Evolutionary conservation across 305 asterid genomes (phyloP), one percentile per base, ranked within the genome.

Genomic region (Fraxinus nigra): DNA sequence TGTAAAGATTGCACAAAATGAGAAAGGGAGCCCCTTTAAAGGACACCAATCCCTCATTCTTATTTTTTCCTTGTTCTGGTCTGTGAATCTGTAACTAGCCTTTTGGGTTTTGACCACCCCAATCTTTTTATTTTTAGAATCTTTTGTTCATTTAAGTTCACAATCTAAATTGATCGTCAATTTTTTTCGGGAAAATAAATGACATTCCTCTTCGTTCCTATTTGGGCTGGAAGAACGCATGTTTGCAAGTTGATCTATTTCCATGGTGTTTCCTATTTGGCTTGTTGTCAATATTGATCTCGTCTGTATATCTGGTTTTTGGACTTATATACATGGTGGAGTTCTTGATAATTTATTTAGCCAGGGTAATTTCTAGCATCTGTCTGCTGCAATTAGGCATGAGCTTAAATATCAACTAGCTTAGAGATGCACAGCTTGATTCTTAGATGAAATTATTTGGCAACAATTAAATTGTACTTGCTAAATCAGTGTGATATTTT

Each of bases 201-300:
- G 32, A 8, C 72, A 63, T 24, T 24, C 72, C 32, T 28, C 74
- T 26, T 0, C n/a, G n/a, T 61, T 20, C 69, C 70, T 61, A 6
- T 20, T 54, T 9, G 30, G 46, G 7, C 9, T 63, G 30, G 13
- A 10, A 65, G 54, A 7, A 82, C 79, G 84, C 83, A 85, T 85
- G 78, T 82, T 82, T 84, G 83, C 86, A 79, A 85, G 86, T 80
- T 77, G 75, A 85, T 51, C 72, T 14, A 37, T 32, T 74, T 13
- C 35, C 70, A 22, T 72, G 37, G 80, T 65, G 61, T 80, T 80
- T 63, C 80, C 85, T 83, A 83, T 78, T 83, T 83, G 75, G 84
- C 82, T 77, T 83, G 83, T 74, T 83, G 86, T 85, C 81, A 78
- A 83, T 20, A 80, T 78, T 74, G 78, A 20, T 81, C 13, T 20